phyloP scores from a whole-genome alignment of 768 basidiomycete species.

The Hericium alpestre region DNA sequence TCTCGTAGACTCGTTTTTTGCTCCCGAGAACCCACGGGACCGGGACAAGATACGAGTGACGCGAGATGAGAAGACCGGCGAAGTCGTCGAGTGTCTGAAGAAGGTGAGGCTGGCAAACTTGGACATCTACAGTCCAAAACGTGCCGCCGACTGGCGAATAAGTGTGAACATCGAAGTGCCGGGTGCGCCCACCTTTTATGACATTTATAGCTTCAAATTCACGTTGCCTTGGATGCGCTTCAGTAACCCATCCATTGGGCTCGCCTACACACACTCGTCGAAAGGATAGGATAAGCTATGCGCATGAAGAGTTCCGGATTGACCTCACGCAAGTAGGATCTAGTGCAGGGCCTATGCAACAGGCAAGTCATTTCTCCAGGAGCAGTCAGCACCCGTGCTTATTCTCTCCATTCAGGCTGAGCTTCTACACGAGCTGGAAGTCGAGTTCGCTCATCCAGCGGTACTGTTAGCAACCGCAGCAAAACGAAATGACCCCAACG shows the following conservation, averaged over 20 bases:
- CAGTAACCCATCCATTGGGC: constrained; percentile 63
- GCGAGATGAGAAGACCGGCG: constrained; percentile 60
- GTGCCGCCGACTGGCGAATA: constrained; percentile 82
- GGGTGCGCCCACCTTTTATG: constrained; percentile 34
- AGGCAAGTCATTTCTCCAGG: constrained; percentile 26
- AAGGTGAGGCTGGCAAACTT: constrained; percentile 82
- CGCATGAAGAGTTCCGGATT: constrained; percentile 86
- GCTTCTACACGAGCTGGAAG: constrained; percentile 75
- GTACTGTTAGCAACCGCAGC: constrained; percentile 62
- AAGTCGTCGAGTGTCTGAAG: constrained; percentile 58
- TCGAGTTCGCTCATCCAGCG: constrained; percentile 71
- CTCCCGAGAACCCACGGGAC: constrained; percentile 26
- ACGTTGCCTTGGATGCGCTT: background rate
- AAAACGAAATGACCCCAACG: constrained; percentile 52
- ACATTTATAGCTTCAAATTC: background rate
- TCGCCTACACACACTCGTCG: constrained; percentile 47
- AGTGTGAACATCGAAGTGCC: constrained; percentile 89
- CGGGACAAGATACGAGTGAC: constrained; percentile 72
- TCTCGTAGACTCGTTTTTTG: constrained; percentile 73
- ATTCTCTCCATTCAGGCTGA: constrained; percentile 35
- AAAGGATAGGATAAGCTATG: constrained; percentile 89
- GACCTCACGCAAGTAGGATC: constrained; percentile 90
- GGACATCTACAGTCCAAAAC: constrained; percentile 77
- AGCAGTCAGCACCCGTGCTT: background rate
- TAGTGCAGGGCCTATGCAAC: constrained; percentile 31